Conservation (phyloP, 768 basidiomycete species). For the Tricholoma furcatifolium region DNA sequence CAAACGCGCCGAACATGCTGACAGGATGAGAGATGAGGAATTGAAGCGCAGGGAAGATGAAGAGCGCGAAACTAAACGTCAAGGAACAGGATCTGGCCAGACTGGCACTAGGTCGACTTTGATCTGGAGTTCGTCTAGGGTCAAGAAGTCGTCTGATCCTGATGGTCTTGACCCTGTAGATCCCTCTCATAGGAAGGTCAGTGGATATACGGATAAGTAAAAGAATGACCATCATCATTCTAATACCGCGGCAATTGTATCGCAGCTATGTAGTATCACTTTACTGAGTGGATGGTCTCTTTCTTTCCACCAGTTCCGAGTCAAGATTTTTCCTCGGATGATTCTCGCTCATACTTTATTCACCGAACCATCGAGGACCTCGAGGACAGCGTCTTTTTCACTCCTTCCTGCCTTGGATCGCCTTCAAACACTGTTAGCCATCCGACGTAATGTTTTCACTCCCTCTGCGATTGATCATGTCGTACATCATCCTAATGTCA, state of each 20-base stretch:
- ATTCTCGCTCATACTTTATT: conserved; percentile 5
- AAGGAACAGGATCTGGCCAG: not conserved
- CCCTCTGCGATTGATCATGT: not conserved
- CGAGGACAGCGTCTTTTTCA: not conserved
- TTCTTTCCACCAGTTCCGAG: not conserved
- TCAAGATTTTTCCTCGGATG: conserved; percentile 7
- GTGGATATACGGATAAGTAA: not conserved
- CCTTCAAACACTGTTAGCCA: not conserved
- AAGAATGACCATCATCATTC: not conserved
- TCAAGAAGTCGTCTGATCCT: not conserved
- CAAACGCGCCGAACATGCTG: conserved; percentile 27
- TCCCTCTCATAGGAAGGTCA: conserved; percentile 1
- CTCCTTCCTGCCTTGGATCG: not conserved
- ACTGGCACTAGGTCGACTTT: not conserved
- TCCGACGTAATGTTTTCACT: not conserved
- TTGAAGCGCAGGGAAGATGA: conserved; percentile 5
- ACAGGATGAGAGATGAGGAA: conserved; percentile 10
- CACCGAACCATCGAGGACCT: conserved; percentile 7
- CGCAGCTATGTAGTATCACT: not conserved
- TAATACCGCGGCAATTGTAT: not conserved
- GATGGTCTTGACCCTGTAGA: not conserved
- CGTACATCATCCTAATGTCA: not conserved
- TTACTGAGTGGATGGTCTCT: not conserved
- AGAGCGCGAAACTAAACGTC: not conserved
- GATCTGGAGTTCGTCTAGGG: conserved; percentile 3